A percentile compares a stretch with the other conserved stretches of the same genome.
These are phyloP conservation scores for Colletotrichum tropicicola DNA, from an alignment of 2,329 filamentous ascomycete genomes.

Conservation along the genomic window DNA sequence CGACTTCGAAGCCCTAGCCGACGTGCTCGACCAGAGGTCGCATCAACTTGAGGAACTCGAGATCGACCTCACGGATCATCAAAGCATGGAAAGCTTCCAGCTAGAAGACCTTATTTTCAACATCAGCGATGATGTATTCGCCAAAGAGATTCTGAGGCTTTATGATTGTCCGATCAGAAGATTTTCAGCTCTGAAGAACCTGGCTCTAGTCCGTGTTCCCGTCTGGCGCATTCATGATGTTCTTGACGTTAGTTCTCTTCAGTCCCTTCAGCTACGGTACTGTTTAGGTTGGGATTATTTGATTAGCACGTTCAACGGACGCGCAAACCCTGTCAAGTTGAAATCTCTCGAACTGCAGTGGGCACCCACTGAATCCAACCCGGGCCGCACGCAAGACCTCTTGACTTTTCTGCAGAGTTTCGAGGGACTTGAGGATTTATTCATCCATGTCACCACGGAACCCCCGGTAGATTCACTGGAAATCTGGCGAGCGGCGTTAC, in stretches of 20 bases:
- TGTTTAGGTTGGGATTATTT: neutral
- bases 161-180: neutral
- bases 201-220: neutral
- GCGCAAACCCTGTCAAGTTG: neutral
- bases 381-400: too few species aligned
- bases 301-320: neutral
- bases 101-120: too few species aligned
- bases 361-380: too few species aligned
- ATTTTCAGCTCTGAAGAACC: neutral
- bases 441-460: too few species aligned
- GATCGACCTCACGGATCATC: neutral
- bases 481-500: too few species aligned
- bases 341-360: neutral
- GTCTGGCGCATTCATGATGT: neutral
- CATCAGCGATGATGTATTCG: neutral
- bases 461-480: too few species aligned
- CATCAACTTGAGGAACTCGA: neutral
- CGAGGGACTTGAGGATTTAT: too few species aligned
- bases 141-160: neutral
- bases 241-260: neutral
- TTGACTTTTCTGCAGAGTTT: too few species aligned
- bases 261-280: neutral
- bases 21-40: neutral
- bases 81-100: neutral
- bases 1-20: neutral